These are phyloP conservation scores for Galium porrigens DNA, from an alignment of 305 asterid species.

Conservation along the genomic window DNA sequence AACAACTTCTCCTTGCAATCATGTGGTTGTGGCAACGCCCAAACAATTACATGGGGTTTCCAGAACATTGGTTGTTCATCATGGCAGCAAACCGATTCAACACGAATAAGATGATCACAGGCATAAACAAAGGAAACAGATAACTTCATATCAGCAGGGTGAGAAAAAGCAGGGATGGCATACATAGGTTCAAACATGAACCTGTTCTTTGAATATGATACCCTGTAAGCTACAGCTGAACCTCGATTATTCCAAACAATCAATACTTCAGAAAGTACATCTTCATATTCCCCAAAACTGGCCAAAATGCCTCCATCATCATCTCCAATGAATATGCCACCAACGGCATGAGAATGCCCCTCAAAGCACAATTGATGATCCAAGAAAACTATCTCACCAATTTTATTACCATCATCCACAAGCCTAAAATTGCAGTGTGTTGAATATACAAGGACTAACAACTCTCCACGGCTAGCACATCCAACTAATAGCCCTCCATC, in stretches of 20 bases:
- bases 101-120: constrained; percentile 36
- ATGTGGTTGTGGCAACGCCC: constrained; percentile 44
- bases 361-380: constrained; percentile 46
- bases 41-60: constrained; percentile 61
- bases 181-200: constrained; percentile 37
- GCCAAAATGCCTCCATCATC: constrained; percentile 16
- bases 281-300: constrained; percentile 21
- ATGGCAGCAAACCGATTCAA: constrained; percentile 55
- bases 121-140: constrained; percentile 46
- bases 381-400: constrained; percentile 54
- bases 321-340: constrained; percentile 54
- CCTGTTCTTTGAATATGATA: constrained; percentile 35
- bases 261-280: constrained; percentile 40
- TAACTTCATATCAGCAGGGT: constrained; percentile 27
- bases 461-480: constrained; percentile 39
- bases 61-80: constrained; percentile 45
- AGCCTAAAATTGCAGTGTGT: constrained; percentile 59
- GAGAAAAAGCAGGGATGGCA: constrained; percentile 42
- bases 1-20: constrained; percentile 23
- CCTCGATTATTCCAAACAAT: constrained; percentile 72
- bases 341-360: constrained; percentile 35
- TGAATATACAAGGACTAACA: constrained; percentile 53
- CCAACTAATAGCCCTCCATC: constrained; percentile 41
- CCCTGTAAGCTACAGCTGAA: constrained; percentile 45
- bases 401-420: constrained; percentile 36